These are phyloP conservation scores for Suillus paluster DNA, from an alignment of 768 basidiomycete species.

Conservation along the genomic window DNA sequence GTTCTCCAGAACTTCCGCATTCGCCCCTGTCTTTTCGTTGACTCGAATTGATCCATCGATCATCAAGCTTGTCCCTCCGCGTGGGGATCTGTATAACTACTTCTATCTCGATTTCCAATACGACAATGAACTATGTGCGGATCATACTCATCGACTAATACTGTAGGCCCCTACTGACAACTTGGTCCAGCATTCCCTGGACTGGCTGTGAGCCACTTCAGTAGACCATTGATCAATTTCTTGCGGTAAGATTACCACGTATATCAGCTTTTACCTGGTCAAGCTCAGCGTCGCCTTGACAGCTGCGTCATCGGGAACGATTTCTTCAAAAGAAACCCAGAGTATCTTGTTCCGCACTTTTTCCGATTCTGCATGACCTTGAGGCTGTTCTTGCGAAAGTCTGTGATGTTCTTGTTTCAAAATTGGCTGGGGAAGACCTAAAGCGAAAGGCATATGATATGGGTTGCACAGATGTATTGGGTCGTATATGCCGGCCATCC, in stretches of 20 bases:
- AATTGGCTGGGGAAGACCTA: neutral
- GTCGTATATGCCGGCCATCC: neutral
- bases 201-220: constrained; percentile 19
- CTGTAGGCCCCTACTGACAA: neutral
- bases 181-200: constrained; percentile 1
- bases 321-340: constrained; percentile 13
- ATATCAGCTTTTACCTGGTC: neutral
- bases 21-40: neutral
- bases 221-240: constrained; percentile 19
- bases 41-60: constrained; percentile 7
- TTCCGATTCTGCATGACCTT: constrained; percentile 9
- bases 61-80: constrained; percentile 14
- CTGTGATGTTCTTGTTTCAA: neutral
- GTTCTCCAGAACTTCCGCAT: neutral
- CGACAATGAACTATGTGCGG: neutral
- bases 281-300: neutral
- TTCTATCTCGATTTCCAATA: constrained; percentile 17
- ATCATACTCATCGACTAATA: neutral
- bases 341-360: neutral
- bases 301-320: constrained; percentile 14
- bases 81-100: constrained; percentile 20
- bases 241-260: constrained; percentile 15
- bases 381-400: constrained; percentile 7
- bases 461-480: constrained; percentile 2
- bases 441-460: constrained; percentile 9